These are phyloP conservation scores for Penicillium riverlandense DNA, from an alignment of 495 filamentous ascomycete genomes.

Conservation along the genomic window DNA sequence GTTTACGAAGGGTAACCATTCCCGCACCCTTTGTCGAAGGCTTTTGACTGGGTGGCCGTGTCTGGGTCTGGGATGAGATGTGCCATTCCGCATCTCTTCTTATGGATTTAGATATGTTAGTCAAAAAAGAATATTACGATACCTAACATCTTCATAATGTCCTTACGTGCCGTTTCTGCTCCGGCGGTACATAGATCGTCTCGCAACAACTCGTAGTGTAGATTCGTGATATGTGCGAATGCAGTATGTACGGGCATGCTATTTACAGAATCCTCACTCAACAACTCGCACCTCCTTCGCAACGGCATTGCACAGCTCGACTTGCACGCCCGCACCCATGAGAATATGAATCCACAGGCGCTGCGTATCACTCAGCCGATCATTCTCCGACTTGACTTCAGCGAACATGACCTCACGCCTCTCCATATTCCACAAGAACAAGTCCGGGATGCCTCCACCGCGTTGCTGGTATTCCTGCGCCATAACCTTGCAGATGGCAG, in stretches of 20 bases:
- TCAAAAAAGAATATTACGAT: conserved; percentile 27
- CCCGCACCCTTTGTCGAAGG: no score
- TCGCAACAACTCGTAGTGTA: background rate
- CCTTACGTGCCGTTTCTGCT: background rate
- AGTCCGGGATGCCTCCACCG: conserved; percentile 83
- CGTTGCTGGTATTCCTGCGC: conserved; percentile 88
- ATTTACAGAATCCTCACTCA: background rate
- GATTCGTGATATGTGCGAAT: background rate
- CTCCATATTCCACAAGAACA: conserved; percentile 72
- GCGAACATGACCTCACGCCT: conserved; percentile 67
- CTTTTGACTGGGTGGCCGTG: no score
- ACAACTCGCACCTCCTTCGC: conserved; percentile 56
- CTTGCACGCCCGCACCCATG: conserved; percentile 69
- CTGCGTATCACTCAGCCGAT: conserved; percentile 93
- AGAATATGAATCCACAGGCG: conserved; percentile 95
- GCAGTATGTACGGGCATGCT: background rate
- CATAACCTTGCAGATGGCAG: conserved; percentile 82
- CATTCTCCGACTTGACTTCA: conserved; percentile 93
- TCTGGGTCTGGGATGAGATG: no score
- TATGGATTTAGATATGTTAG: conserved; percentile 15
- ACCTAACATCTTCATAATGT: conserved; percentile 14
- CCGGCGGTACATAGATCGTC: background rate
- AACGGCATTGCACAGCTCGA: conserved; percentile 84
- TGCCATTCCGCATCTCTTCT: background rate
- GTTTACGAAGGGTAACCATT: background rate